Conservation (phyloP, 192 early-diverging fungal species). For the Oehlia diaphana region DNA sequence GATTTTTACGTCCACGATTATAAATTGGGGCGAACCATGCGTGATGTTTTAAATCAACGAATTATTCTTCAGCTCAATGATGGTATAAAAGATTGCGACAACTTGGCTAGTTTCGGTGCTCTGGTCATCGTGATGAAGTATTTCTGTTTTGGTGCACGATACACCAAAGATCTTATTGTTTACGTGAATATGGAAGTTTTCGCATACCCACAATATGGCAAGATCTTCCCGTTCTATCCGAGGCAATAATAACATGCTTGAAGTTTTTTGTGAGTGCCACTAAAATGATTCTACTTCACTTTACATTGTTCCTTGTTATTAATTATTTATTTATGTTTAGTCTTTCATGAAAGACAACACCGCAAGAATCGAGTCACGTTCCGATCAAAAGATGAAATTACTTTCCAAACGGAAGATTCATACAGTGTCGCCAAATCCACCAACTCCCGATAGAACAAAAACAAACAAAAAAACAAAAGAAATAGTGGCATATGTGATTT, state of each 20-base stretch:
- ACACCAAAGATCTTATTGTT: constrained; percentile 12
- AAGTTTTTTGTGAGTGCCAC: constrained; percentile 20
- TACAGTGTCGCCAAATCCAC: constrained; percentile 6
- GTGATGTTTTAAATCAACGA: constrained; percentile 21
- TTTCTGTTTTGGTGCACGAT: constrained; percentile 14
- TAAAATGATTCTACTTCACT: neutral
- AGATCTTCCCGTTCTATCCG: constrained; percentile 16
- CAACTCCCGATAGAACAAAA: neutral
- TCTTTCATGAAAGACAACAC: constrained; percentile 19
- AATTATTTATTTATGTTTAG: constrained; percentile 20
- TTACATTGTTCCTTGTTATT: neutral
- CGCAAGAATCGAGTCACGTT: neutral
- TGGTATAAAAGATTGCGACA: constrained; percentile 3
- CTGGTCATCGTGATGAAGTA: constrained; percentile 8
- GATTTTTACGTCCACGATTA: constrained; percentile 18
- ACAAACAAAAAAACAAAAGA: too few species aligned
- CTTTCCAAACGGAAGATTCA: constrained; percentile 22
- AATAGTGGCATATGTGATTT: neutral
- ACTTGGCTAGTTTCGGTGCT: constrained; percentile 21
- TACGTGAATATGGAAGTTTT: constrained; percentile 23
- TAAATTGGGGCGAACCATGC: constrained; percentile 7
- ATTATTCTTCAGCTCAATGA: constrained; percentile 16
- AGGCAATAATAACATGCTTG: constrained; percentile 16
- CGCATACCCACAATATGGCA: neutral
- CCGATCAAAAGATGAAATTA: constrained; percentile 16